A percentile compares a stretch with the other conserved stretches of the same genome.
Evolutionary conservation across 2,329 filamentous ascomycete species (phyloP).

Genomic region (Lasiodiplodia hormozganensis): DNA sequence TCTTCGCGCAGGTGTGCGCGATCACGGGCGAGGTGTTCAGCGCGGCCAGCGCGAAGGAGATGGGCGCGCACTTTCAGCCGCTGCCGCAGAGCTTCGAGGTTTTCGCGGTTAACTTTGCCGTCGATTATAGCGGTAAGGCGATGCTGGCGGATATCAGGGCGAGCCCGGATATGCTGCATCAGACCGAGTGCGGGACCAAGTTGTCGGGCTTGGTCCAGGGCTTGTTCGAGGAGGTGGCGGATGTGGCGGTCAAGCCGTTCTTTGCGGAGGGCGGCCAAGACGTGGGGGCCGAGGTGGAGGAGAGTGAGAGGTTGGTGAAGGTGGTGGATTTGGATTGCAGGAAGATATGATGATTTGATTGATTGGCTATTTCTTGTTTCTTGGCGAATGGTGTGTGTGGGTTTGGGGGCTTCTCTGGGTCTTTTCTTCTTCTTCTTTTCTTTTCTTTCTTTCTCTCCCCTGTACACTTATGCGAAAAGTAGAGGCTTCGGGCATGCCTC

Average conservation of each 20-base stretch:
- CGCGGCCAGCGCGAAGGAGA: conserved; percentile 75
- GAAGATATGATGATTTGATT: conserved; percentile 34
- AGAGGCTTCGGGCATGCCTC: too few species aligned
- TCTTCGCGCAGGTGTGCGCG: conserved; percentile 76
- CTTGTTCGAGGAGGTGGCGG: conserved; percentile 77
- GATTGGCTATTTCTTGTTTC: not conserved
- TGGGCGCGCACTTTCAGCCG: conserved; percentile 90
- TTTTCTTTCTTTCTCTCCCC: too few species aligned
- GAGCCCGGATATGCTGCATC: not conserved
- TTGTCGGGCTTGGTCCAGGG: conserved; percentile 74
- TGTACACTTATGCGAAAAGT: too few species aligned
- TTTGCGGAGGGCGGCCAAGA: conserved; percentile 53
- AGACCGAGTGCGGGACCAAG: conserved; percentile 65
- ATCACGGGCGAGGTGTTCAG: conserved; percentile 82
- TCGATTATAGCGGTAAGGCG: conserved; percentile 45
- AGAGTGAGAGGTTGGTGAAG: conserved; percentile 44
- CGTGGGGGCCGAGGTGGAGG: conserved; percentile 24
- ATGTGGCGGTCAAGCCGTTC: conserved; percentile 70
- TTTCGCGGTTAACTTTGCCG: conserved; percentile 88
- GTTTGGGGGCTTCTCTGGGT: too few species aligned
- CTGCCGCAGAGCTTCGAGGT: conserved; percentile 88
- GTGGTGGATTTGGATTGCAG: conserved; percentile 57
- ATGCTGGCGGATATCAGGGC: conserved; percentile 12
- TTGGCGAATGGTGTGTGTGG: too few species aligned
- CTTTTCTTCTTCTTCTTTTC: too few species aligned